Percentiles rank a stretch among this genome's conserved stretches.
phyloP scores from a whole-genome alignment of 306 rosid species.

The Quercus rubra region DNA sequence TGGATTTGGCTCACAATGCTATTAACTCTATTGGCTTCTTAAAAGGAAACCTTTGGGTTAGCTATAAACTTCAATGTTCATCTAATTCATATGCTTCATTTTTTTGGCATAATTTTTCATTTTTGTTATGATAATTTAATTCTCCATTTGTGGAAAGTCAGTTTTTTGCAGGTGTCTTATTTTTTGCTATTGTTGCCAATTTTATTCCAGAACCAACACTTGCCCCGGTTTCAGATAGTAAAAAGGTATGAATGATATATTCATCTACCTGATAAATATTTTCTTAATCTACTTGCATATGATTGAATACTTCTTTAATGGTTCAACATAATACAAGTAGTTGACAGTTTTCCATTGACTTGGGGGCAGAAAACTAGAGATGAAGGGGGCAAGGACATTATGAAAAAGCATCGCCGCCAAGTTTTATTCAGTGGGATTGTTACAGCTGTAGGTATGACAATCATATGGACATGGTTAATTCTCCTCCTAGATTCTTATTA shows the following conservation, averaged over 20 bases:
- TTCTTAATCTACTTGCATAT: slow-evolving; percentile 5
- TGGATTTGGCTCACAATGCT: slow-evolving; percentile 97
- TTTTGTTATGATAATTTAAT: slow-evolving; percentile 15
- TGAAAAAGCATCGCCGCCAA: slow-evolving; percentile 92
- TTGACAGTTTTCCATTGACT: slow-evolving; percentile 40
- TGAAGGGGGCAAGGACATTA: slow-evolving; percentile 79
- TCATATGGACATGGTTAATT: slow-evolving; percentile 17
- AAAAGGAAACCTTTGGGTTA: slow-evolving; percentile 93
- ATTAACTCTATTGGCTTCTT: slow-evolving; percentile 89
- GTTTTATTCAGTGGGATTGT: slow-evolving; percentile 83
- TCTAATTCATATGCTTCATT: not conserved
- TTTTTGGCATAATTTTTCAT: not conserved
- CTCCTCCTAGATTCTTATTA: slow-evolving; percentile 15
- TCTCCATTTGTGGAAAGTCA: slow-evolving; percentile 32
- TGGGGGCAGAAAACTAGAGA: slow-evolving; percentile 67
- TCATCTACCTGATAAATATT: slow-evolving; percentile 12
- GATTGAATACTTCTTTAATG: slow-evolving; percentile 18
- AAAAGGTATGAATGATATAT: slow-evolving; percentile 48
- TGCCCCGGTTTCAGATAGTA: slow-evolving; percentile 58
- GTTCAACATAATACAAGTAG: slow-evolving; percentile 13
- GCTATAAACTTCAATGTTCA: slow-evolving; percentile 10
- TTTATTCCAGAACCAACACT: slow-evolving; percentile 90
- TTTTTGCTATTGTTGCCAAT: slow-evolving; percentile 73
- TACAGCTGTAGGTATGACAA: slow-evolving; percentile 80
- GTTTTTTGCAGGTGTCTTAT: slow-evolving; percentile 93